Base-by-base conservation (phyloP, 768 basidiomycete species). In the Xanthoconium stramineum region DNA sequence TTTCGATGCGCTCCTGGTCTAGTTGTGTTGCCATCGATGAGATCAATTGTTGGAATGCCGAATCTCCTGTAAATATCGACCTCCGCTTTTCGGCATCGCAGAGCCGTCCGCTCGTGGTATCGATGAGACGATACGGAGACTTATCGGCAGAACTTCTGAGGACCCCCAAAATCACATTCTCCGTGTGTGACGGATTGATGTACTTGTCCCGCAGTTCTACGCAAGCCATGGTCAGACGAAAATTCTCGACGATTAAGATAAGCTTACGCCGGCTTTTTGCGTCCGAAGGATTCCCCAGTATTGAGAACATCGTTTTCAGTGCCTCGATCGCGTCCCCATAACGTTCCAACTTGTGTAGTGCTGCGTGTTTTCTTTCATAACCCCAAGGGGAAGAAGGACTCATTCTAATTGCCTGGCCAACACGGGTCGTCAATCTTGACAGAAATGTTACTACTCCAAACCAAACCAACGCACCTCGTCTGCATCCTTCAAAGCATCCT, bases 61-160 rank as follows among this genome's bases (percentile, higher is more conserved):
- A 42, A 47, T 63, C 60, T 6, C 56, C 20, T 14, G 20, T 32
- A 36, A 65, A 65, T 33, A 65, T 54, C 12, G 29, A 10, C 13
- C 37, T 49, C 39, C 63, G 47, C 28, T 52, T 38, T 9, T 65
- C 61, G 3, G 47, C 53, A 12, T 66, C 58, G n/a, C 64, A 65
- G 19, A 65, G 52, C 1, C 11, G 50, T 11, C 64, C 64, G 13
- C 30, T 66, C 12, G 13, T 30, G 9, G 64, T 66, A 43, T 65
- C 65, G 17, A 65, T 57, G 38, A 65, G 61, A 50, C 65, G 61
- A 52, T 63, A 40, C 0, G 64, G 64, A 4, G 39, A 49, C 6
- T 56, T 13, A 17, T 20, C 17, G 20, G 4, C 13, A 13, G 5
- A 13, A 15, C 33, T 30, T 10, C 8, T 28, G 4, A 53, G 40